Evolutionary conservation across 139 green algal species (phyloP).

Genomic region (Axilococcus clingmanii): DNA sequence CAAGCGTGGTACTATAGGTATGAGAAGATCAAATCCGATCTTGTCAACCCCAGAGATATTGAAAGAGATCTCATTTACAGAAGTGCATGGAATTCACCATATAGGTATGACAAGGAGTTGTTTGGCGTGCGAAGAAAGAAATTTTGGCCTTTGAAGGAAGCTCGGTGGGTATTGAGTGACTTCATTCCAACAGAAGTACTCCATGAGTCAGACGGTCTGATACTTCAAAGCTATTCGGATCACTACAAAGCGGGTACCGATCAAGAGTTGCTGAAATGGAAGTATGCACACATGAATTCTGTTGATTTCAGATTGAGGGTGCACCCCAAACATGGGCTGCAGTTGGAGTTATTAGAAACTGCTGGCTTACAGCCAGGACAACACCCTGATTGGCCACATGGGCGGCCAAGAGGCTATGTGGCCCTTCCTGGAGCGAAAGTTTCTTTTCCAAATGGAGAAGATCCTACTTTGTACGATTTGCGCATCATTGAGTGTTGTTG

Average conservation of each 20-base stretch:
- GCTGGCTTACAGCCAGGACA: conserved; percentile 6
- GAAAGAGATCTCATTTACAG: conserved; percentile 40
- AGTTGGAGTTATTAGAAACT: conserved; percentile 26
- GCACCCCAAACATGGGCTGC: neutral
- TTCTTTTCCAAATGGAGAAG: conserved; percentile 22
- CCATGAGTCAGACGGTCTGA: conserved; percentile 93
- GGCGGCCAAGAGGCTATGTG: too few relatives aligned
- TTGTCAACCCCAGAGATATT: conserved; percentile 37
- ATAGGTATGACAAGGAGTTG: conserved; percentile 39
- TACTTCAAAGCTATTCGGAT: conserved; percentile 68
- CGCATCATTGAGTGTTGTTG: conserved; percentile 79
- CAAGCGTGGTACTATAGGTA: conserved; percentile 49
- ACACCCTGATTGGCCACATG: too few relatives aligned
- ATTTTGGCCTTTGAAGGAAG: conserved; percentile 67
- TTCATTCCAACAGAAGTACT: conserved; percentile 63
- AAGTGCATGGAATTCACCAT: conserved; percentile 5
- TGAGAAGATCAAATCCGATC: conserved; percentile 28
- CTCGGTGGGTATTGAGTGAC: conserved; percentile 44
- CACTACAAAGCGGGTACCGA: conserved; percentile 71
- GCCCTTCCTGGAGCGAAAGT: conserved; percentile 22
- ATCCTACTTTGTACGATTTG: conserved; percentile 24
- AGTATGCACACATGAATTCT: conserved; percentile 90
- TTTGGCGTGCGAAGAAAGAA: conserved; percentile 77
- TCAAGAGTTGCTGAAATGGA: conserved; percentile 93
- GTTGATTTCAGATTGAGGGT: conserved; percentile 81